These are phyloP conservation scores for Penicillium verhagenii DNA, from an alignment of 495 filamentous ascomycete species.

Conservation along the genomic window DNA sequence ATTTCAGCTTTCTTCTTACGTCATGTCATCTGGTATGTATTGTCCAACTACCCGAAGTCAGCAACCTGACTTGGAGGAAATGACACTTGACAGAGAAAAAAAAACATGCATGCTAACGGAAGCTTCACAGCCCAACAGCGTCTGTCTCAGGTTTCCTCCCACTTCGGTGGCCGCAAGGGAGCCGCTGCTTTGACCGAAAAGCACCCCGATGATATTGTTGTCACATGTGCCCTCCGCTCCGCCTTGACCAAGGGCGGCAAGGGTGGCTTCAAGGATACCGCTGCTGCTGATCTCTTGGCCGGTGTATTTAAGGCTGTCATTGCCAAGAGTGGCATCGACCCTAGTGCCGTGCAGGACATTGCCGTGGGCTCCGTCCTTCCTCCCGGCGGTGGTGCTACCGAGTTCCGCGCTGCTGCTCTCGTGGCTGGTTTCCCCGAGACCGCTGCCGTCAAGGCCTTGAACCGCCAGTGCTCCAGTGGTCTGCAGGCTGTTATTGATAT, in stretches of 20 bases:
- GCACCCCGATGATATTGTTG: conserved; percentile 76
- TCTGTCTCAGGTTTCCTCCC: conserved; percentile 61
- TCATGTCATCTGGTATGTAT: conserved; percentile 45
- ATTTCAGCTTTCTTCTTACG: conserved; percentile 22
- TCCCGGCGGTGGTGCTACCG: conserved; percentile 92
- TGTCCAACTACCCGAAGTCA: not conserved
- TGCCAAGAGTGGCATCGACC: conserved; percentile 81
- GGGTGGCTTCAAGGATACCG: conserved; percentile 92
- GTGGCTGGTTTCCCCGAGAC: conserved; percentile 88
- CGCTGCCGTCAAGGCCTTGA: conserved; percentile 78
- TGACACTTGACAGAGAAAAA: not conserved
- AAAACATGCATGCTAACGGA: not conserved
- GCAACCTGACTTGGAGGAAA: not conserved
- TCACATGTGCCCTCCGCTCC: conserved; percentile 89
- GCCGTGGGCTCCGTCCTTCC: conserved; percentile 88
- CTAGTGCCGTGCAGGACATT: conserved; percentile 82
- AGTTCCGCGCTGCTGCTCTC: conserved; percentile 90
- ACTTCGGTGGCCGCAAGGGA: conserved; percentile 53
- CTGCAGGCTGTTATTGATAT: conserved; percentile 90
- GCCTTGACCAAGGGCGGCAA: conserved; percentile 90
- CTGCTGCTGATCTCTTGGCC: conserved; percentile 78
- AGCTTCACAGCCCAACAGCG: conserved; percentile 54
- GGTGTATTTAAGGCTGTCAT: conserved; percentile 80
- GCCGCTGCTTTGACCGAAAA: conserved; percentile 57
- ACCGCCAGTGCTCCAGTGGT: conserved; percentile 88